Percentiles rank a stretch among this genome's conserved stretches.
Evolutionary conservation across 192 early-diverging fungal genomes (phyloP).

Genomic region (Neocallimastix lanati): DNA sequence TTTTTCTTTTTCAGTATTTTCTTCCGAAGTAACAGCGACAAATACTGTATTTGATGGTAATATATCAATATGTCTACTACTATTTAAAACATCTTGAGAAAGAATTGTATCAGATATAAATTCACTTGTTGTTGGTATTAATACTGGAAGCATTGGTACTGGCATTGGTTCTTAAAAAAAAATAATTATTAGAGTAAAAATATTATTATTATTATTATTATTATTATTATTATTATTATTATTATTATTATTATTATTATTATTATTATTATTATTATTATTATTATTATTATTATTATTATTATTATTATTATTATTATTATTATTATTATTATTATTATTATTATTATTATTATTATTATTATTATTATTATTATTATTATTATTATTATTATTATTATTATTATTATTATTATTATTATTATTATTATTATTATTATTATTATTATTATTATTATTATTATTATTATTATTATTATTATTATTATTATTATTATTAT

Average conservation of each 20-base stretch:
- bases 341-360: neutral
- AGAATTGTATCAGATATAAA: neutral
- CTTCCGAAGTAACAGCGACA: neutral
- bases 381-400: too few relatives aligned
- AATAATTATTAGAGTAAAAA: too few relatives aligned
- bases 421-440: too few relatives aligned
- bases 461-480: too few relatives aligned
- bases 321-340: neutral
- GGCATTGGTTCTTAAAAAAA: too few relatives aligned
- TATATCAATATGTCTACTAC: neutral
- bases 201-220: too few relatives aligned
- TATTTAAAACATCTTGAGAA: neutral
- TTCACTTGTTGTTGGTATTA: neutral
- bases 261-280: neutral
- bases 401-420: too few relatives aligned
- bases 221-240: too few relatives aligned
- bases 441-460: too few relatives aligned
- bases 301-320: neutral
- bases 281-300: neutral
- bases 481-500: too few relatives aligned
- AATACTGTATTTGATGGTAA: neutral
- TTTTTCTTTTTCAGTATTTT: neutral
- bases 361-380: too few relatives aligned
- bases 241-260: neutral
- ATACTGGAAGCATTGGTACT: neutral